Base-by-base conservation (phyloP, 2,329 filamentous ascomycete species). In the Fusarium miscanthi region DNA sequence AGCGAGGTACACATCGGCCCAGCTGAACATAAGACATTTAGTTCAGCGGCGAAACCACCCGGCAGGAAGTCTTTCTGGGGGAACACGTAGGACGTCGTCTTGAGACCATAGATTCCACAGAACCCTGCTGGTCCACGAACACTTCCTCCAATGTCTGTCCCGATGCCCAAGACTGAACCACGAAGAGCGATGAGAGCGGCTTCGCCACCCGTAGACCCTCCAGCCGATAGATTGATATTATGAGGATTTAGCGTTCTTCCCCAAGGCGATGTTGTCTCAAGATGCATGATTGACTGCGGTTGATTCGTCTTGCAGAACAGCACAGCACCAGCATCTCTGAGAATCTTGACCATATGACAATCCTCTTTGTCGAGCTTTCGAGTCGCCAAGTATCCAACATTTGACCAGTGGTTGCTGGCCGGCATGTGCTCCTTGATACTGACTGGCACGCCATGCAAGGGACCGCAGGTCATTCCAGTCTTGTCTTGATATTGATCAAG, bases 161-260 rank as follows among this genome's bases (percentile, higher is more conserved):
- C 83, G 11, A 84, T 62, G 1, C 82, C 82, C 1, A 84, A 51
- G 1, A 81, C 69, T 2, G 81, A 83, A 3, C 83, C 83, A 7
- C 80, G 72, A 43, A 84, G 77, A 6, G 81, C 81, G 0, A 84
- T 56, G 4, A 85, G 67, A 8, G 83, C 81, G 1, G 76, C 81
- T 53, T 83, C 82, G 9, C 91, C 91, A 12, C 91, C 91, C 0
- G 87, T 88, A 4, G 86, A 88, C 2, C 91, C 91, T 6, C 91
- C 91, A 0, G 89, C 85, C 0, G 87, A 89, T 23, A 90, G 83
- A 19, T 84, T 81, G 8, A 87, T 84, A 61, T 91, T 91, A 59
- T 86, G 80, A 0, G 91, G 91, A 72, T 91, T 92, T 23, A 91
- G 79, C 0, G 87, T 87, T 14, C 88, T 85, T 2, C 89, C 90